Evolutionary conservation across 202 grass and related monocot genomes (phyloP), one percentile per base, ranked within the genome.

Genomic region (Setaria viridis): DNA sequence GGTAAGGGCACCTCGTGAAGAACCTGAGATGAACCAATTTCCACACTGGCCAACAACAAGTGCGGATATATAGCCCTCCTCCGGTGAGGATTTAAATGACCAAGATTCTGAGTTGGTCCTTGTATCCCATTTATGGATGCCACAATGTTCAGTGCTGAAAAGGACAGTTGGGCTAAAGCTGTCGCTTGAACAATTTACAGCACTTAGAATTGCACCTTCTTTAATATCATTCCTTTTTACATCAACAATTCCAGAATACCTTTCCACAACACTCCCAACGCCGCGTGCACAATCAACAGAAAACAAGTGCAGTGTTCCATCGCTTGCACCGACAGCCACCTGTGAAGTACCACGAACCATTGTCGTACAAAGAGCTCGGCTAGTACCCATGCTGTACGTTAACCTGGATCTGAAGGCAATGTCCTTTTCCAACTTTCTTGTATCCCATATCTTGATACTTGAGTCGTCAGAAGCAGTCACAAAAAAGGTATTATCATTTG

Each of bases 21-120:
- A 99, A 69, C 97, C 97, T 32, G 97, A 94, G 25, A 99, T 90
- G 82, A 99, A 99, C 97, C 97, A 99, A 88, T 99, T 96, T 63
- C 93, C 92, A 54, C 93, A 99, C 55, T 92, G 93, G 20, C 97
- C 91, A 88, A 99, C 87, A 69, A 96, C 88, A 80, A 99, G 86
- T 85, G 93, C 90, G 0, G 88, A 94, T 59, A 93, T 82, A 83
- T 95, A 96, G 11, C 97, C 97, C 73, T 99, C 92, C 63, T 96
- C 90, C 0, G 92, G 93, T 71, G 80, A 82, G 70, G 93, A 89
- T 86, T 84, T 92, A 85, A 90, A 99, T 56, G 85, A 92, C 93
- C 97, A 99, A 85, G 92, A 84, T 84, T 99, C 97, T 45, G 80
- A 80, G 62, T 92, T 90, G 17, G 77, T 80, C 80, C 97, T 92